phyloP scores from a whole-genome alignment of 2,329 filamentous ascomycete genomes.

The Dothideomycetes sp. region DNA sequence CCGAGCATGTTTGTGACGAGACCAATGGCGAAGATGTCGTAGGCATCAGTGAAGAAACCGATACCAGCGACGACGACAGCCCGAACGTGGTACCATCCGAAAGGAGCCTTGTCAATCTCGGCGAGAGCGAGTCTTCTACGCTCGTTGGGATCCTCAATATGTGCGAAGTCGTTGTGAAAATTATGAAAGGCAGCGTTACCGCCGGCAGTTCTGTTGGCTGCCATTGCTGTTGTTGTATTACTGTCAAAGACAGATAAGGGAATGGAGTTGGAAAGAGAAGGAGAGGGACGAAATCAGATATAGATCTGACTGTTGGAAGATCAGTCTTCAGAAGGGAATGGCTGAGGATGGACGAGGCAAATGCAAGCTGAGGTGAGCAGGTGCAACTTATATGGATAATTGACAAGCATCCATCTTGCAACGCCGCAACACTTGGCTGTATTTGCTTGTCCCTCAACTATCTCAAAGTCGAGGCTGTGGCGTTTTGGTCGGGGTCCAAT shows the following conservation, averaged over 20 bases:
- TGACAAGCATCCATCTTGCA: conserved; percentile 1
- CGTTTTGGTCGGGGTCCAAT: conserved; percentile 4
- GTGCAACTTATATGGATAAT: conserved; percentile 9
- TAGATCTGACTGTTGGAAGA: conserved; percentile 8
- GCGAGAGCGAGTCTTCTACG: conserved; percentile 69
- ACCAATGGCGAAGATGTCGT: conserved; percentile 67
- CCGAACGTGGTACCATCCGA: conserved; percentile 76
- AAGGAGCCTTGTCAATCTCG: conserved; percentile 72
- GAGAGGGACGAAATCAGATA: conserved; percentile 2
- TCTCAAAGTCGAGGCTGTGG: conserved; percentile 9
- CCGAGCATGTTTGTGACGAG: conserved; percentile 67
- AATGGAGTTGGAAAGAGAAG: background rate
- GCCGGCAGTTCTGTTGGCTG: conserved; percentile 41
- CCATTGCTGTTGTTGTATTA: conserved; percentile 18
- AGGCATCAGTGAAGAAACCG: conserved; percentile 83
- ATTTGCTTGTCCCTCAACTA: conserved; percentile 11
- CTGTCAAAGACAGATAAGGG: conserved; percentile 1
- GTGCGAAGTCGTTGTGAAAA: conserved; percentile 65
- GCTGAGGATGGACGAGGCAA: conserved; percentile 10
- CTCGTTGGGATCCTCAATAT: conserved; percentile 62
- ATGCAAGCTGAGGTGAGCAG: conserved; percentile 5
- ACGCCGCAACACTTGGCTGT: conserved; percentile 12
- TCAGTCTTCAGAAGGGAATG: conserved; percentile 11
- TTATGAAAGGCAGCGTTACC: conserved; percentile 67
- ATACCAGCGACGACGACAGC: conserved; percentile 71